Percentiles rank a stretch among this genome's conserved stretches.
Conservation (phyloP, 164 flowering plant genomes). For the Umbilicus rupestris region DNA sequence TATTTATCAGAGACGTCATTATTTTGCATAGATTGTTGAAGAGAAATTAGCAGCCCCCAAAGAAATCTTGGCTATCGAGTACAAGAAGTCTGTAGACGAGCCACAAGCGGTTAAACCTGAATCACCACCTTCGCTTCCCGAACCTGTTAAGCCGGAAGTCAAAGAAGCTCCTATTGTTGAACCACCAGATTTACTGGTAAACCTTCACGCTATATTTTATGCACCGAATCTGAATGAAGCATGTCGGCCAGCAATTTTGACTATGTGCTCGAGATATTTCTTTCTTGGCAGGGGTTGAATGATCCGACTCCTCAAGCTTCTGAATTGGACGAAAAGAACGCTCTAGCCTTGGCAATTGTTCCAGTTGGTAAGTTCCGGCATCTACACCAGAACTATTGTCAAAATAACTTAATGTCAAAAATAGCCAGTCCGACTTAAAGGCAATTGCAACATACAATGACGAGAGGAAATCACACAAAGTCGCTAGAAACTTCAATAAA, state of each 20-base stretch:
- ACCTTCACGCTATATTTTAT: not conserved
- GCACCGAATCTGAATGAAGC: not conserved
- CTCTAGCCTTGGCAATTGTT: constrained; percentile 87
- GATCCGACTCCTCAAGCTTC: constrained; percentile 67
- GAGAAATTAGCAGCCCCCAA: constrained; percentile 50
- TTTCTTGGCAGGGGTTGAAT: constrained; percentile 46
- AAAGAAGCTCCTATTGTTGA: constrained; percentile 40
- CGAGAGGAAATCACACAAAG: too few species aligned
- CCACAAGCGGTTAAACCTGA: constrained; percentile 33
- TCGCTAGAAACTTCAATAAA: not conserved
- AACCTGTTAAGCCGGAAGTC: constrained; percentile 43
- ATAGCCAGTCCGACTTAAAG: too few species aligned
- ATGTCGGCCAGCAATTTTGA: not conserved
- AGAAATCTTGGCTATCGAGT: constrained; percentile 64
- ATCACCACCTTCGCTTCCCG: constrained; percentile 29
- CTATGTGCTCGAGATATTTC: not conserved
- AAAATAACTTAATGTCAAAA: too few species aligned
- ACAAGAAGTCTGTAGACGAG: constrained; percentile 48
- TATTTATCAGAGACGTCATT: not conserved
- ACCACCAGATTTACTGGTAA: constrained; percentile 85
- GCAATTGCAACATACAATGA: too few species aligned
- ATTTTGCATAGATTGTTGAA: constrained; percentile 28
- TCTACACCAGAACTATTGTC: too few species aligned
- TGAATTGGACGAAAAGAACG: constrained; percentile 78
- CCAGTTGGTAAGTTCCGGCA: constrained; percentile 56